A percentile compares a stretch with the other conserved stretches of the same genome.
phyloP scores from a whole-genome alignment of 352 stramenopile species.

The Phytopythium ostracodes region DNA sequence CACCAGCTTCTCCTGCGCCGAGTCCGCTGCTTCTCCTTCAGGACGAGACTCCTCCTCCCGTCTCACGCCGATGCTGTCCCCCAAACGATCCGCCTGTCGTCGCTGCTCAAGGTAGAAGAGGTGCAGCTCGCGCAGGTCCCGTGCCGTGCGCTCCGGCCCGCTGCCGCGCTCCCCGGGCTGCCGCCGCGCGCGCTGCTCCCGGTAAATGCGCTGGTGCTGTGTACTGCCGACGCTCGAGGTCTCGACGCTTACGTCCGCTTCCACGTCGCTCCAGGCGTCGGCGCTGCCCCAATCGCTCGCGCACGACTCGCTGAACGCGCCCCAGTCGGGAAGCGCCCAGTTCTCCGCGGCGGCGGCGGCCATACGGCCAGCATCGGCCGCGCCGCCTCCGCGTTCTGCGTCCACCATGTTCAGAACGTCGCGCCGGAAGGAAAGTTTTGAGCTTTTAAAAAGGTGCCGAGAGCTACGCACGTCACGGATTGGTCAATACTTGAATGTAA shows the following conservation, averaged over 20 bases:
- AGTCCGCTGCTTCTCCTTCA: constrained; percentile 1
- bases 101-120: constrained; percentile 27
- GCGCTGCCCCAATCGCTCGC: constrained; percentile 16
- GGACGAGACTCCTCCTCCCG: constrained; percentile 2
- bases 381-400: not conserved
- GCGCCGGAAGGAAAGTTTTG: not conserved
- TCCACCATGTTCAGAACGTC: constrained; percentile 1
- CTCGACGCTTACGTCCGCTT: constrained; percentile 30
- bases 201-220: constrained; percentile 36
- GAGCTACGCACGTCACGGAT: not conserved
- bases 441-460: not conserved
- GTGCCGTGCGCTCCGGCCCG: constrained; percentile 4
- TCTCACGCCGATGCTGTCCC: not conserved
- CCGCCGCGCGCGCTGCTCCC: constrained; percentile 19
- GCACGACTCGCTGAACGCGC: constrained; percentile 40
- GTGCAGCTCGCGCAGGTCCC: constrained; percentile 25
- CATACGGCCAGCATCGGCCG: not conserved
- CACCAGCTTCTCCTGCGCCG: constrained; percentile 16
- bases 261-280: constrained; percentile 27
- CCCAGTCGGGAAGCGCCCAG: constrained; percentile 56
- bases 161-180: constrained; percentile 3
- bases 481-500: not conserved
- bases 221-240: constrained; percentile 26
- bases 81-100: constrained; percentile 13
- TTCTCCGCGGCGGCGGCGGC: not conserved